Conservation (phyloP, 2,329 filamentous ascomycete genomes). For the Ciborinia camelliae region DNA sequence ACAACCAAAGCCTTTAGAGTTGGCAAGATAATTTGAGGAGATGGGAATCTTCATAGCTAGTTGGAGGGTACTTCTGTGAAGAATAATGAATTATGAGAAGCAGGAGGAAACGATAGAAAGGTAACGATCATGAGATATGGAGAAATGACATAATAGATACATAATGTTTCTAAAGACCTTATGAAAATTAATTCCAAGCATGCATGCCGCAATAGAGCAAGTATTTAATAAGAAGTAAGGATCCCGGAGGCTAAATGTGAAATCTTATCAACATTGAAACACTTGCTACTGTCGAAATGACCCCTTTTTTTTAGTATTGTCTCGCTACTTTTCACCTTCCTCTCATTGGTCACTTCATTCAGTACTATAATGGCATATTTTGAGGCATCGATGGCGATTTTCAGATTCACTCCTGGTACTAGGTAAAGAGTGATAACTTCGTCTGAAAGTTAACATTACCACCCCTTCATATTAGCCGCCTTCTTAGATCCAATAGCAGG, state of each 20-base stretch:
- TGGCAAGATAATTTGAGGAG: too few relatives aligned
- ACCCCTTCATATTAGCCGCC: too few relatives aligned
- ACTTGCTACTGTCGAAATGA: neutral
- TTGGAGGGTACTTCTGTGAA: neutral
- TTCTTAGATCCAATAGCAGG: too few relatives aligned
- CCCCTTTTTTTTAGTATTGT: neutral
- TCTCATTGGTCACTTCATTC: neutral
- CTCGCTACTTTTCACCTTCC: neutral
- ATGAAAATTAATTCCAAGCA: neutral
- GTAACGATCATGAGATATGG: neutral
- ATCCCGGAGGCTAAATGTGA: too few relatives aligned
- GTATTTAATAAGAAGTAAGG: neutral
- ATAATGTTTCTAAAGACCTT: neutral
- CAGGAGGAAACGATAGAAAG: neutral
- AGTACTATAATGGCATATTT: too few relatives aligned
- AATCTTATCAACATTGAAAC: too few relatives aligned
- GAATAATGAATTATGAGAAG: neutral
- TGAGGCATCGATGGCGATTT: too few relatives aligned
- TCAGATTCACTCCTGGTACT: too few relatives aligned
- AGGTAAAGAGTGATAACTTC: too few relatives aligned
- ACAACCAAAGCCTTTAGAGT: neutral
- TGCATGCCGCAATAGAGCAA: neutral
- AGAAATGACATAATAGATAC: neutral
- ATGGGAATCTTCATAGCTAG: neutral
- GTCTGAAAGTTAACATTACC: too few relatives aligned